A percentile compares a stretch with the other conserved stretches of the same genome.
These are phyloP conservation scores for Ormosia emarginata DNA, from an alignment of 306 rosid genomes.

Conservation along the genomic window DNA sequence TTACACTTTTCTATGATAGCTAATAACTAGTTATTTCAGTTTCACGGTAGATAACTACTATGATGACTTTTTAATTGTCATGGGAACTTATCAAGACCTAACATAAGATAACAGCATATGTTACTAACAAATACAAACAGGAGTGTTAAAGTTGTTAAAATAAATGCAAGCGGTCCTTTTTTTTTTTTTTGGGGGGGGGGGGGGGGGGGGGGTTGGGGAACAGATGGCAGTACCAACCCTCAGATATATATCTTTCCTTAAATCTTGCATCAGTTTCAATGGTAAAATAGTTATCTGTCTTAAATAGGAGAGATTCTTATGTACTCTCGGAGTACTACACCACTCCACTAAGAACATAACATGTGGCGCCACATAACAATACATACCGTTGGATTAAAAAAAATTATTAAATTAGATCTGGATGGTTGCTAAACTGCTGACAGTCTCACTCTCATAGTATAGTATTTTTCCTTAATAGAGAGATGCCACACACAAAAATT, in stretches of 20 bases:
- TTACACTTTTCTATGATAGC: not conserved
- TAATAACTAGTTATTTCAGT: not conserved
- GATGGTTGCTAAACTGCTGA: too few relatives aligned
- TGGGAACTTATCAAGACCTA: not conserved
- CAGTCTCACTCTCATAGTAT: too few relatives aligned
- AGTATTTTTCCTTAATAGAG: not conserved
- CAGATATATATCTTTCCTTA: not conserved
- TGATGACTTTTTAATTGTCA: not conserved
- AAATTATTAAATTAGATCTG: too few relatives aligned
- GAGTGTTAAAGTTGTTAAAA: too few relatives aligned
- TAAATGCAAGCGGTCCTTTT: not conserved
- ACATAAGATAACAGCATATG: constrained; percentile 3
- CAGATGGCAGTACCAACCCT: too few relatives aligned
- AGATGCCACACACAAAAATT: not conserved
- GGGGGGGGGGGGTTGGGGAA: too few relatives aligned
- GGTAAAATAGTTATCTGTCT: not conserved
- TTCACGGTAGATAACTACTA: not conserved
- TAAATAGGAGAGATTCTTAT: not conserved
- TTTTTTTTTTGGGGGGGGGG: too few relatives aligned
- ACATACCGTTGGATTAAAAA: too few relatives aligned
- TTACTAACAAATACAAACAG: not conserved
- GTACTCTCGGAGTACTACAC: too few relatives aligned
- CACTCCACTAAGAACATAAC: too few relatives aligned
- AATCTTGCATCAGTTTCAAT: not conserved
- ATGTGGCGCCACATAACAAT: too few relatives aligned